Evolutionary conservation across 768 basidiomycete species (phyloP).

Genomic region (Paxillus involutus): DNA sequence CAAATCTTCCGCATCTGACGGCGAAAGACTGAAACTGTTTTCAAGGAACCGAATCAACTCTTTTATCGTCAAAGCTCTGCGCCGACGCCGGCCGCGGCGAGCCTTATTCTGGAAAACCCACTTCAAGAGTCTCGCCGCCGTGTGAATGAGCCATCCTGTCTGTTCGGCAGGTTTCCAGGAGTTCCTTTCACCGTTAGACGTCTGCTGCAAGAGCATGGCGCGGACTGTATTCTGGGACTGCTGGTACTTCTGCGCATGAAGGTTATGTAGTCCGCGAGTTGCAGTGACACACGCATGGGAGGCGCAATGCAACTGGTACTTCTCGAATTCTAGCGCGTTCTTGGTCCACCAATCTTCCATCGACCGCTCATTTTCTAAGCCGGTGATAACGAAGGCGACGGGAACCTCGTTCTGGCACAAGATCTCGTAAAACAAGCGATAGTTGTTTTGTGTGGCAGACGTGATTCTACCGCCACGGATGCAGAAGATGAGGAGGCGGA

Average conservation of each 20-base stretch:
- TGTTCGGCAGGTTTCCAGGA: constrained; percentile 26
- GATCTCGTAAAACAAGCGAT: constrained; percentile 28
- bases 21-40: constrained; percentile 21
- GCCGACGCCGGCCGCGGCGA: constrained; percentile 5
- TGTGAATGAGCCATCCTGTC: constrained; percentile 22
- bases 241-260: constrained; percentile 28
- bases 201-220: constrained; percentile 19
- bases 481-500: constrained; percentile 34
- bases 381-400: constrained; percentile 31
- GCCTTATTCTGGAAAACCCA: constrained; percentile 19
- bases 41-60: constrained; percentile 24
- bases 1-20: constrained; percentile 19
- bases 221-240: constrained; percentile 31
- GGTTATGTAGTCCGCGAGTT: constrained; percentile 24
- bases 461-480: constrained; percentile 34
- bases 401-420: constrained; percentile 32
- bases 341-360: constrained; percentile 36
- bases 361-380: constrained; percentile 30
- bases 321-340: constrained; percentile 32
- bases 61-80: constrained; percentile 11
- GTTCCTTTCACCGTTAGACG: constrained; percentile 2
- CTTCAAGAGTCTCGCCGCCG: constrained; percentile 17
- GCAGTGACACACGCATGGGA: constrained; percentile 42
- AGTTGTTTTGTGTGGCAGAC: constrained; percentile 29
- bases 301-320: constrained; percentile 18